Percentiles rank a stretch among this genome's conserved stretches.
Conservation (phyloP, 1,284 basidiomycete genomes). For the Termitomyces sp. region DNA sequence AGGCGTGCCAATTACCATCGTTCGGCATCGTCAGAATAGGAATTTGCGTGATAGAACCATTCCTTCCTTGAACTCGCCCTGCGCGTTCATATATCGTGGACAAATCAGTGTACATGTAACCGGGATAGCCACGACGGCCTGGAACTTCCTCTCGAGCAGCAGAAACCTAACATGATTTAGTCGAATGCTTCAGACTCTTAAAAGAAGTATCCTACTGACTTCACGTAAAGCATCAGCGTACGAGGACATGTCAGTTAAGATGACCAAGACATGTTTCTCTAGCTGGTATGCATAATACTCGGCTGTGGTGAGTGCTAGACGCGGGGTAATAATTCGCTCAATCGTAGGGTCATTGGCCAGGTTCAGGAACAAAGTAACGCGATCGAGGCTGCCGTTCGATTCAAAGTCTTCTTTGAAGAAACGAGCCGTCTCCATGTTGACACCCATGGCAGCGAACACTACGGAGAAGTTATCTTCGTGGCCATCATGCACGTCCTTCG, state of each 20-base stretch:
- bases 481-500: constrained; percentile 96
- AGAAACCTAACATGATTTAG: constrained; percentile 61
- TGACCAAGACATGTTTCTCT: constrained; percentile 99
- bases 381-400: constrained; percentile 96
- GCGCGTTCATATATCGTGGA: constrained; percentile 99
- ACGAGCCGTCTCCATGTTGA: constrained; percentile 99
- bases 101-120: constrained; percentile 99
- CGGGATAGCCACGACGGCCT: constrained; percentile 98
- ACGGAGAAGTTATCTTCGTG: constrained; percentile 99
- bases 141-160: constrained; percentile 99
- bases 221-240: constrained; percentile 98
- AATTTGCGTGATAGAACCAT: constrained; percentile 99
- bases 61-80: constrained; percentile 95
- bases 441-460: constrained; percentile 99
- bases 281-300: constrained; percentile 99
- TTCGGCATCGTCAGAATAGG: constrained; percentile 99
- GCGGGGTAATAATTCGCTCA: constrained; percentile 99
- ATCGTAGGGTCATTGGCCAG: constrained; percentile 99
- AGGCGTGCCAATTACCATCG: constrained; percentile 66
- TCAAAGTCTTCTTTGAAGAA: constrained; percentile 99
- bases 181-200: neutral
- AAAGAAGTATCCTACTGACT: constrained; percentile 35
- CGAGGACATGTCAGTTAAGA: constrained; percentile 98
- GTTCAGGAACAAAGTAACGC: constrained; percentile 98
- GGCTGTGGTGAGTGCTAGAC: constrained; percentile 95